phyloP scores from a whole-genome alignment of 1,139 yeast genomes.

The Blastobotrys ciferrii region DNA sequence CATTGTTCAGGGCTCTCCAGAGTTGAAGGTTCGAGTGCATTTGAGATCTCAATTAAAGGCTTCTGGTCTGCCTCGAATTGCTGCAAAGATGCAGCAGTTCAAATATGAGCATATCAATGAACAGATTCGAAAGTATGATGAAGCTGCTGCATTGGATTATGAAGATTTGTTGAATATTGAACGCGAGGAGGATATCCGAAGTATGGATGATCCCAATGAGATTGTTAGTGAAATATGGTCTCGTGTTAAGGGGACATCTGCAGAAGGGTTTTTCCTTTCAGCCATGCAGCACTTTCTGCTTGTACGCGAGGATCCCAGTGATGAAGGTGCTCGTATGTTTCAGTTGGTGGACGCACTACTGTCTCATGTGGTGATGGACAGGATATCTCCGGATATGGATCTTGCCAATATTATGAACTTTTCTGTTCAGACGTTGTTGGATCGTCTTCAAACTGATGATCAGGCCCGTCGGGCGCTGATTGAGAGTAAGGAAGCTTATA shows the following conservation, averaged over 20 bases:
- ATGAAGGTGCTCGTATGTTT: conserved; percentile 70
- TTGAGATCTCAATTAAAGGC: conserved; percentile 73
- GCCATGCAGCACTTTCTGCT: conserved; percentile 83
- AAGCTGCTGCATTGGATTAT: conserved; percentile 67
- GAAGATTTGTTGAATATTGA: conserved; percentile 61
- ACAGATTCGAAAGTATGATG: conserved; percentile 64
- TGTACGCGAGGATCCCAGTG: conserved; percentile 42
- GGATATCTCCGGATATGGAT: conserved; percentile 50
- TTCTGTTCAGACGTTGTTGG: conserved; percentile 74
- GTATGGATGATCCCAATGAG: conserved; percentile 63
- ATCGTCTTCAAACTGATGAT: conserved; percentile 86
- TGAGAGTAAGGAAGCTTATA: conserved; percentile 67
- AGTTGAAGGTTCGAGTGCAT: conserved; percentile 66
- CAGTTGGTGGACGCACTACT: conserved; percentile 80
- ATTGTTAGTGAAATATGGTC: conserved; percentile 67
- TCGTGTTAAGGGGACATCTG: conserved; percentile 69
- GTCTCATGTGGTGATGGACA: conserved; percentile 68
- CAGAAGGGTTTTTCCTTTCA: conserved; percentile 63
- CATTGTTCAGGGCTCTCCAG: conserved; percentile 61
- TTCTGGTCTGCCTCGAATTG: conserved; percentile 68
- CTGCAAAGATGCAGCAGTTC: conserved; percentile 59
- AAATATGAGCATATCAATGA: conserved; percentile 63
- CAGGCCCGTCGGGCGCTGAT: conserved; percentile 75
- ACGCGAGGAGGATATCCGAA: conserved; percentile 49
- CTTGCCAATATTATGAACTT: conserved; percentile 77